These are phyloP conservation scores for Selaginella tamariscina DNA, from an alignment of 75 land plant genomes.

Conservation along the genomic window DNA sequence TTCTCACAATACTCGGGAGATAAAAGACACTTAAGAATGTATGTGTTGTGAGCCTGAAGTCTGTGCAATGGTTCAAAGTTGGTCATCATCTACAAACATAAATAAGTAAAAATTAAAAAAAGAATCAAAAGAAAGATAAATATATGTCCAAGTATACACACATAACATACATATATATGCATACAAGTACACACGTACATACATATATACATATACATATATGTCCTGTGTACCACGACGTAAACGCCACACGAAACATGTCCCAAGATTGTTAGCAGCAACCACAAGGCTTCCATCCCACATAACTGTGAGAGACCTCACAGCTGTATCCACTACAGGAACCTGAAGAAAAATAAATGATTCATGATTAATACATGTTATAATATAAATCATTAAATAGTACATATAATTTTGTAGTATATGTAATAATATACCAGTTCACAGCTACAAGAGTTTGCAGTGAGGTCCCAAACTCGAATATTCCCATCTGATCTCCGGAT, in stretches of 20 bases:
- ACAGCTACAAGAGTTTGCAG: conserved; percentile 97
- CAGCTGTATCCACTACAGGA: conserved; percentile 97
- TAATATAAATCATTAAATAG: not conserved
- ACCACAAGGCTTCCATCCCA: conserved; percentile 97
- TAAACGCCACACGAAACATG: conserved; percentile 95
- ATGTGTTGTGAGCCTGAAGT: conserved; percentile 80
- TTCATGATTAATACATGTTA: not conserved
- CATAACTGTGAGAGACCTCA: conserved; percentile 90
- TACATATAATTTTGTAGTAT: not conserved
- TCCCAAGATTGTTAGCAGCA: conserved; percentile 93
- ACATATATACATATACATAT: too few species aligned
- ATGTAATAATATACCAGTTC: conserved; percentile 53
- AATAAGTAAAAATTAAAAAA: conserved; percentile 7
- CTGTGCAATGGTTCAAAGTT: conserved; percentile 94
- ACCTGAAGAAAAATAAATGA: conserved; percentile 35
- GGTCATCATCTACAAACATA: conserved; percentile 73
- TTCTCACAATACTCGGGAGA: conserved; percentile 97
- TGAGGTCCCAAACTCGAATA: conserved; percentile 95
- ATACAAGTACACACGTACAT: not conserved
- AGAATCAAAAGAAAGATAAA: not conserved
- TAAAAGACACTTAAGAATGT: conserved; percentile 90
- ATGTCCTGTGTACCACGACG: conserved; percentile 71
- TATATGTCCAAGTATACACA: not conserved
- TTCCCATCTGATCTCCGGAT: conserved; percentile 99
- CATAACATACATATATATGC: conserved; percentile 3